These are phyloP conservation scores for Exophiala phaeomuriformis DNA, from an alignment of 2,329 filamentous ascomycete genomes.

Conservation along the genomic window DNA sequence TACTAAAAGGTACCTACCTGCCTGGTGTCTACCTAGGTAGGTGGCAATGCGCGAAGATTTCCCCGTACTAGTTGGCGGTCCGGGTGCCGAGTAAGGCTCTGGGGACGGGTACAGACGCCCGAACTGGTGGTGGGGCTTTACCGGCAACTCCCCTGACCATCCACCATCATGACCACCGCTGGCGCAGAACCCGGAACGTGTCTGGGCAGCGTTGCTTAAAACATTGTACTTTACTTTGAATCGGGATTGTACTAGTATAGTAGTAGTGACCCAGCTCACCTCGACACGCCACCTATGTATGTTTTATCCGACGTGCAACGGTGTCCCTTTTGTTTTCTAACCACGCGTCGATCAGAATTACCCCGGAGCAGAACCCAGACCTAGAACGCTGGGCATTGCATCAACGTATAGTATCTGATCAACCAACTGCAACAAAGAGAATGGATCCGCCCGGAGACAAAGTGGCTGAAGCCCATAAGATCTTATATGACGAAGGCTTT, in stretches of 20 bases:
- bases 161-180: too few relatives aligned
- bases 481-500: conserved; percentile 55
- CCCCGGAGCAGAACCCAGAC: background rate
- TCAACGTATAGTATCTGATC: background rate
- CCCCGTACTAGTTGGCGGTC: too few relatives aligned
- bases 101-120: too few relatives aligned
- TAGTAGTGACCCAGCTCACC: background rate
- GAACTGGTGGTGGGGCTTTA: too few relatives aligned
- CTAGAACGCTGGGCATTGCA: background rate
- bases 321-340: background rate
- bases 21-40: too few relatives aligned
- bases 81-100: too few relatives aligned
- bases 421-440: background rate
- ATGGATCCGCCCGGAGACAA: conserved; percentile 4
- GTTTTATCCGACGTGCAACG: too few relatives aligned
- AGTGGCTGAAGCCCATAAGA: conserved; percentile 38
- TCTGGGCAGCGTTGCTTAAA: background rate
- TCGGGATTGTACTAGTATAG: background rate
- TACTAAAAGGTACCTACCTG: too few relatives aligned
- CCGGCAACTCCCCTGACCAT: too few relatives aligned
- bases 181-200: background rate
- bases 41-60: too few relatives aligned
- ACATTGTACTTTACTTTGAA: background rate
- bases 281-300: background rate
- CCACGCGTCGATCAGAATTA: background rate